phyloP scores from a whole-genome alignment of 2,329 filamentous ascomycete species.

The Scedosporium boydii region DNA sequence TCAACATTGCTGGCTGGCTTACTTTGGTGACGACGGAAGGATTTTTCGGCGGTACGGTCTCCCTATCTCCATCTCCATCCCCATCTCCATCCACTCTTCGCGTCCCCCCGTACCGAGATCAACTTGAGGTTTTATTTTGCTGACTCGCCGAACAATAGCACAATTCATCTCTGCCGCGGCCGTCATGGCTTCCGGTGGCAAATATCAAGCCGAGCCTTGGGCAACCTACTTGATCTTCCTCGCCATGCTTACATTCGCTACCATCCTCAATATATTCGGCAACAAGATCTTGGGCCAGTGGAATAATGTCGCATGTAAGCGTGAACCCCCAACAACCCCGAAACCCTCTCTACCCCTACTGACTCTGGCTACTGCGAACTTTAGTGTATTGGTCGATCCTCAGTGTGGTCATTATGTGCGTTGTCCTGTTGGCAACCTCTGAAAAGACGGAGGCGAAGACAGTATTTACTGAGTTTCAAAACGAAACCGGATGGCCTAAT shows the following conservation, averaged over 20 bases:
- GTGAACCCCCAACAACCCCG: neutral
- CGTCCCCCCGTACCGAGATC: too few relatives aligned
- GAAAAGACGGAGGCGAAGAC: slow-evolving; percentile 33
- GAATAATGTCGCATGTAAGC: slow-evolving; percentile 30
- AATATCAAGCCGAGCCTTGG: slow-evolving; percentile 26
- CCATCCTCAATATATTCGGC: slow-evolving; percentile 28
- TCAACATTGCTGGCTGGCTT: slow-evolving; percentile 35
- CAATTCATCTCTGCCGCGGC: slow-evolving; percentile 33
- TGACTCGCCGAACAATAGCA: slow-evolving; percentile 14
- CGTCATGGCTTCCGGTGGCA: slow-evolving; percentile 27
- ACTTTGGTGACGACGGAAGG: slow-evolving; percentile 31
- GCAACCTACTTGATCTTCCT: slow-evolving; percentile 33
- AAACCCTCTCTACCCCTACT: neutral
- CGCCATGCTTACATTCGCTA: slow-evolving; percentile 25
- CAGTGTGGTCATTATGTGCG: slow-evolving; percentile 31
- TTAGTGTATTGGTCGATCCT: slow-evolving; percentile 31
- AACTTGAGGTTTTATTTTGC: neutral
- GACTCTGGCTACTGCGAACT: neutral
- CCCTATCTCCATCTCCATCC: rapidly evolving
- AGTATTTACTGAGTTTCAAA: slow-evolving; percentile 34
- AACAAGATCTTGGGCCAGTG: slow-evolving; percentile 29
- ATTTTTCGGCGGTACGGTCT: slow-evolving; percentile 27
- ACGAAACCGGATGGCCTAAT: slow-evolving; percentile 34
- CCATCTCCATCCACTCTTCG: too few relatives aligned
- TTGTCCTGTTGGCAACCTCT: slow-evolving; percentile 28